Evolutionary conservation across 129 eudicot species (phyloP).

Genomic region (Artemisia tridentata): DNA sequence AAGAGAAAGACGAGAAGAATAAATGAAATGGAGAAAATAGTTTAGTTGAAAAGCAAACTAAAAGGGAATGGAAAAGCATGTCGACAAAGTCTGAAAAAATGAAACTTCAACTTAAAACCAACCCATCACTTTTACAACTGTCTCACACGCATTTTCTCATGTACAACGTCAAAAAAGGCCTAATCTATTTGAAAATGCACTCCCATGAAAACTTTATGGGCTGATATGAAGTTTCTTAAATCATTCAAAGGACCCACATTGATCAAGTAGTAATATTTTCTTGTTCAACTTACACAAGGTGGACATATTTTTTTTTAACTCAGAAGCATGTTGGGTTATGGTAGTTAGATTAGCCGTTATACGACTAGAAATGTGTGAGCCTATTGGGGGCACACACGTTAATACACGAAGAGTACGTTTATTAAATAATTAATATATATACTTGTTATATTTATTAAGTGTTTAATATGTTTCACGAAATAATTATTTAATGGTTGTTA

Average conservation of each 20-base stretch:
- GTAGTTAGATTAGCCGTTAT: no score
- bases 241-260: conserved; percentile 9
- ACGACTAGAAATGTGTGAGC: no score
- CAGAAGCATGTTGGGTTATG: no score
- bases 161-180: conserved; percentile 19
- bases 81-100: neutral
- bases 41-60: conserved; percentile 26
- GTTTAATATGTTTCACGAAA: no score
- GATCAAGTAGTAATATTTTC: no score
- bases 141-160: conserved; percentile 28
- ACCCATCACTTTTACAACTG: conserved; percentile 38
- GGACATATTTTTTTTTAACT: no score
- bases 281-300: no score
- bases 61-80: conserved; percentile 8
- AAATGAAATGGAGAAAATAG: neutral
- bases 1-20: neutral
- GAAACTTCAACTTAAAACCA: conserved; percentile 15
- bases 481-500: no score
- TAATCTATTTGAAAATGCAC: conserved; percentile 16
- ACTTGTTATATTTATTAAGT: no score
- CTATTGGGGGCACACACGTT: no score
- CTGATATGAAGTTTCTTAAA: conserved; percentile 9
- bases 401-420: no score
- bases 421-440: no score
- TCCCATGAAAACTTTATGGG: conserved; percentile 28